Evolutionary conservation across 2,329 filamentous ascomycete genomes (phyloP).

Genomic region (Dendrostoma leiphaemia): DNA sequence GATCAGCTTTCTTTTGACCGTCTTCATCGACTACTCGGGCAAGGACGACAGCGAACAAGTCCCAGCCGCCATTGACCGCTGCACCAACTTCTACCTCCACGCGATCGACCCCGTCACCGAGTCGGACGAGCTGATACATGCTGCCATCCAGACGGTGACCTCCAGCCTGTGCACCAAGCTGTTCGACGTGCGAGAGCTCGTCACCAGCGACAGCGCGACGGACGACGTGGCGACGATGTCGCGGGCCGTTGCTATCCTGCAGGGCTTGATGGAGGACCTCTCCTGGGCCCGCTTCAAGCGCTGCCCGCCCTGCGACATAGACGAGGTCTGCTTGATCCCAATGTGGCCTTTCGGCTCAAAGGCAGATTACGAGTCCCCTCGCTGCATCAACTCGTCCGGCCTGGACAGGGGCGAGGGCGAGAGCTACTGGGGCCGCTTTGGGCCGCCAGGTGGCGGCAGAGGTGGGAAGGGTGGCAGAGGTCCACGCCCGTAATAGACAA

Average conservation of each 20-base stretch:
- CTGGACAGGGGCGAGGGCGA: constrained; percentile 5
- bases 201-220: constrained; percentile 12
- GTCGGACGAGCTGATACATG: constrained; percentile 44
- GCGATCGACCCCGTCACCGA: constrained; percentile 29
- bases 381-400: constrained; percentile 19
- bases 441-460: constrained; percentile 1
- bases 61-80: constrained; percentile 41
- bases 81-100: constrained; percentile 44
- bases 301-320: constrained; percentile 18
- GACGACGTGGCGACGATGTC: neutral
- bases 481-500: neutral
- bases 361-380: constrained; percentile 19
- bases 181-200: constrained; percentile 26
- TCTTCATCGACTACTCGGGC: constrained; percentile 41
- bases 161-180: constrained; percentile 36
- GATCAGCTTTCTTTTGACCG: constrained; percentile 37
- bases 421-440: constrained; percentile 18
- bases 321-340: constrained; percentile 22
- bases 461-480: neutral
- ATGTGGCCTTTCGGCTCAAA: constrained; percentile 22
- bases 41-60: constrained; percentile 29
- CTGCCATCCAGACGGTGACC: constrained; percentile 39
- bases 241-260: neutral
- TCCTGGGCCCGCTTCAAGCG: constrained; percentile 23
- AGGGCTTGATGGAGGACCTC: constrained; percentile 14